phyloP scores from a whole-genome alignment of 1,139 yeast species.

The Keqinozyma sinolaborantium region DNA sequence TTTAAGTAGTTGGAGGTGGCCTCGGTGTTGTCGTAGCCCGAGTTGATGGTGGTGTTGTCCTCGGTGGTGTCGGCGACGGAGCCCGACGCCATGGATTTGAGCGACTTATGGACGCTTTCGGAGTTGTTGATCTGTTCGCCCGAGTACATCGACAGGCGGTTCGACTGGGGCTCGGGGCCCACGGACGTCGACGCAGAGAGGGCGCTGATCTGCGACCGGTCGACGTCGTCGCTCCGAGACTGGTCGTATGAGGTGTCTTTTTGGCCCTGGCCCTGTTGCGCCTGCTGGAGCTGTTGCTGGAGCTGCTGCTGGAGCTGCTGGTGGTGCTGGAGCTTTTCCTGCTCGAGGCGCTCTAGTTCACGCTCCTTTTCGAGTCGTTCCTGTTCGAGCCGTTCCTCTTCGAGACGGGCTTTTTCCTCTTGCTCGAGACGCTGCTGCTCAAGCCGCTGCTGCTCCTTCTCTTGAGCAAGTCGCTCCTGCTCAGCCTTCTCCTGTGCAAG shows the following conservation, averaged over 20 bases:
- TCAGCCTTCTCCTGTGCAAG: not conserved
- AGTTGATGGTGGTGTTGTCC: not conserved
- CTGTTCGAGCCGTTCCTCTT: too few relatives aligned
- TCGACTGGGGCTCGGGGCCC: conserved; percentile 7
- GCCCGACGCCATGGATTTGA: not conserved
- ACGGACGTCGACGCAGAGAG: conserved; percentile 4
- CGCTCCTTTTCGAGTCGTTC: too few relatives aligned
- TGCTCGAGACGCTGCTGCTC: too few relatives aligned
- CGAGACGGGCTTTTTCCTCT: too few relatives aligned
- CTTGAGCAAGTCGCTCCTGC: conserved; percentile 2
- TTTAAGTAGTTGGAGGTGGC: not conserved
- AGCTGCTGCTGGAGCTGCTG: too few relatives aligned
- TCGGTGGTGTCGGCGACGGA: conserved; percentile 1
- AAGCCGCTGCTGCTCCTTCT: not conserved
- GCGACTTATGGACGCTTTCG: conserved; percentile 1
- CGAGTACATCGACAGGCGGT: conserved; percentile 18
- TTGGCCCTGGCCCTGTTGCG: too few relatives aligned
- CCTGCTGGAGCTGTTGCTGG: too few relatives aligned
- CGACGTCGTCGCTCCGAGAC: too few relatives aligned
- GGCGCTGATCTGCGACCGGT: not conserved
- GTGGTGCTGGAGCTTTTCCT: too few relatives aligned
- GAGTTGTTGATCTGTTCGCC: conserved; percentile 10
- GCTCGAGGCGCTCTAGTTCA: too few relatives aligned
- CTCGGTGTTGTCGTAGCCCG: conserved; percentile 1
- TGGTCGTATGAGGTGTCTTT: too few relatives aligned